Percentiles rank a stretch among this genome's conserved stretches.
These are phyloP conservation scores for Strigomonas culicis DNA, from an alignment of 208 protist genomes.

Conservation along the genomic window DNA sequence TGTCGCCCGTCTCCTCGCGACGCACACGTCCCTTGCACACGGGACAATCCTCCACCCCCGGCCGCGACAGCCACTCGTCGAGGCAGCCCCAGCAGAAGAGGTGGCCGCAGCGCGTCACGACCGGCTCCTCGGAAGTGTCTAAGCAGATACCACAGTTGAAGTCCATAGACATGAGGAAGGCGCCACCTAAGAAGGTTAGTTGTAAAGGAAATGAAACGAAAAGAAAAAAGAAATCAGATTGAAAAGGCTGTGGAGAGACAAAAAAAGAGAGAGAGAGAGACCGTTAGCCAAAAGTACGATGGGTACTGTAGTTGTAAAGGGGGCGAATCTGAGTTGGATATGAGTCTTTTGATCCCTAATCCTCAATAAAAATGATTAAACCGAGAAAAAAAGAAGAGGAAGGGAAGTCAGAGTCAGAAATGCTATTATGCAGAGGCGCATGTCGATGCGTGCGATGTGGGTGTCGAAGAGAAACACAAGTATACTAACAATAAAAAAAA, in stretches of 20 bases:
- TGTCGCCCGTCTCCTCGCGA: conserved; percentile 43
- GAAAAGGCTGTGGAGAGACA: conserved; percentile 1
- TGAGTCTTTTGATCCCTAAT: background rate
- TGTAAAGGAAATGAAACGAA: conserved; percentile 2
- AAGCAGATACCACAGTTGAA: conserved; percentile 84
- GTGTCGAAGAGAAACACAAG: background rate
- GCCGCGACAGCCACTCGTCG: conserved; percentile 61
- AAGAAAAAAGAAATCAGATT: conserved; percentile 4
- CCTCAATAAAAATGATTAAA: background rate
- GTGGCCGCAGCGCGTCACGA: conserved; percentile 84
- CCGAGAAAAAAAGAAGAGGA: conserved; percentile 10
- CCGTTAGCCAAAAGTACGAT: background rate
- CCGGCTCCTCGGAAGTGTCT: conserved; percentile 59
- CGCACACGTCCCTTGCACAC: conserved; percentile 78
- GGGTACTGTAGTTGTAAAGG: background rate
- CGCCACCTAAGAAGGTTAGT: too few relatives aligned
- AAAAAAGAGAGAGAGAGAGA: conserved; percentile 1
- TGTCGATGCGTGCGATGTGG: background rate
- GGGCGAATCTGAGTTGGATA: background rate
- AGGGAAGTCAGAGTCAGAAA: conserved; percentile 2
- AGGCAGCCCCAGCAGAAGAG: conserved; percentile 87
- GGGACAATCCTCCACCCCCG: conserved; percentile 50
- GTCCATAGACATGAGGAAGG: too few relatives aligned
- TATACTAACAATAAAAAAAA: conserved; percentile 8
- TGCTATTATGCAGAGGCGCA: background rate